Percentiles rank a stretch among this genome's conserved stretches.
These are phyloP conservation scores for Echria macrotheca DNA, from an alignment of 495 filamentous ascomycete species.

Conservation along the genomic window DNA sequence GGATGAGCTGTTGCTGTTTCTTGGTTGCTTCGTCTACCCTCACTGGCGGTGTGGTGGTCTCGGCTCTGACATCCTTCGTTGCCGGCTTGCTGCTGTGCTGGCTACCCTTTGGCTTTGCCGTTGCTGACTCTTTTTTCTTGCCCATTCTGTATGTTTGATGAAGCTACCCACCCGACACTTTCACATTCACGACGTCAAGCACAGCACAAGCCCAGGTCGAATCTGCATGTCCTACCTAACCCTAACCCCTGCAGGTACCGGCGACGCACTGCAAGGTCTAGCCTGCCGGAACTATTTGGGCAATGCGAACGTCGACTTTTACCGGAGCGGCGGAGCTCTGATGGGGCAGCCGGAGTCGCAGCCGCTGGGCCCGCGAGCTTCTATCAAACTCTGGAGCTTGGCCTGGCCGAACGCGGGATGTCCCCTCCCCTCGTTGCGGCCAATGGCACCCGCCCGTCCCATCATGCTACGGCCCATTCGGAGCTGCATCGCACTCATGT, in stretches of 20 bases:
- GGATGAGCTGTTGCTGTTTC: slow-evolving; percentile 62
- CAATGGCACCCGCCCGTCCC: not conserved
- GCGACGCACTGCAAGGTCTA: slow-evolving; percentile 1
- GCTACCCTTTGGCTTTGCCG: not conserved
- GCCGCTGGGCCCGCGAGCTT: too few relatives aligned
- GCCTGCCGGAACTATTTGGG: slow-evolving; percentile 5
- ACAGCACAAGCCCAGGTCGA: not conserved
- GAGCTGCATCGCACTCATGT: not conserved
- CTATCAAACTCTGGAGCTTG: not conserved
- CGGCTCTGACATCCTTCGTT: slow-evolving; percentile 4
- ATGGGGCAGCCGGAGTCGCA: not conserved
- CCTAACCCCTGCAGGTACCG: not conserved
- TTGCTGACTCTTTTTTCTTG: not conserved
- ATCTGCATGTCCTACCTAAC: not conserved
- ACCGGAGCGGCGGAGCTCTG: slow-evolving; percentile 2
- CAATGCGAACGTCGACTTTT: not conserved
- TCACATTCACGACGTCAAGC: not conserved
- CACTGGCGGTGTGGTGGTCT: not conserved
- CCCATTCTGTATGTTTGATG: not conserved
- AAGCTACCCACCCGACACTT: not conserved
- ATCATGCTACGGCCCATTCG: not conserved
- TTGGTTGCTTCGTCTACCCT: slow-evolving; percentile 8
- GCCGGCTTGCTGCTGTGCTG: not conserved
- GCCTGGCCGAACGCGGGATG: not conserved
- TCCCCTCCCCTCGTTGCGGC: not conserved